Evolutionary conservation across 2,329 filamentous ascomycete species (phyloP), one percentile per base, ranked within the genome.

Genomic region (Fusarium sp.): DNA sequence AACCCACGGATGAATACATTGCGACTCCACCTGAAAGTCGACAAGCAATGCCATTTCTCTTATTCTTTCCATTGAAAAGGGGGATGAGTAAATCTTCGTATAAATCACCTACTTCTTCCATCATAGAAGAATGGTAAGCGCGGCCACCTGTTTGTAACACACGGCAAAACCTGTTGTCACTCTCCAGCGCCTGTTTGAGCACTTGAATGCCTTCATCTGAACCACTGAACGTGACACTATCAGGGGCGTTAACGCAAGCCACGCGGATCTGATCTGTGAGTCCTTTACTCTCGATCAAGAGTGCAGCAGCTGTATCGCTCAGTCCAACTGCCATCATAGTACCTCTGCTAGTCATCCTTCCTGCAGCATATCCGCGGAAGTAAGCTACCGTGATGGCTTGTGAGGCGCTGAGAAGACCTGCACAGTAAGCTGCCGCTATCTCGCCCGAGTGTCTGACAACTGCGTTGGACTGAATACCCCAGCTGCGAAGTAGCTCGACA

Each of bases 341-440:
- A 4, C 48, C 48, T 3, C n/a, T 51, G 3, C 10, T 3, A 0
- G 11, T 20, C 48, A 51, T 24, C 0, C 6, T 18, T 3, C 30
- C n/a, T 7, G 48, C 48, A 5, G 48, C 30, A 10, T 51, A 51
- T 6, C 48, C 48, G 6, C 48, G 48, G 8, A 34, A 51, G 30
- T 51, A 51, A 8, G 48, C 48, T 20, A 51, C 48, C 17, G 4
- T 24, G 17, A 51, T 24, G 30, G 30, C 48, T 3, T 51, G 48
- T 0, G 28, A 10, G 22, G 22, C n/a, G 14, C 8, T 51, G 11
- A 51, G 6, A 2, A 51, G n/a, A 0, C 48, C 30, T 0, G 30
- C 48, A 20, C 28, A 32, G 30, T 51, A 51, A 14, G 30, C 48
- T 24, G 30, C 48, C 0, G 48, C 30, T 34, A 51, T 51, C 22